These are phyloP conservation scores for Larix kaempferi DNA, from an alignment of 75 land plant genomes.

Conservation along the genomic window DNA sequence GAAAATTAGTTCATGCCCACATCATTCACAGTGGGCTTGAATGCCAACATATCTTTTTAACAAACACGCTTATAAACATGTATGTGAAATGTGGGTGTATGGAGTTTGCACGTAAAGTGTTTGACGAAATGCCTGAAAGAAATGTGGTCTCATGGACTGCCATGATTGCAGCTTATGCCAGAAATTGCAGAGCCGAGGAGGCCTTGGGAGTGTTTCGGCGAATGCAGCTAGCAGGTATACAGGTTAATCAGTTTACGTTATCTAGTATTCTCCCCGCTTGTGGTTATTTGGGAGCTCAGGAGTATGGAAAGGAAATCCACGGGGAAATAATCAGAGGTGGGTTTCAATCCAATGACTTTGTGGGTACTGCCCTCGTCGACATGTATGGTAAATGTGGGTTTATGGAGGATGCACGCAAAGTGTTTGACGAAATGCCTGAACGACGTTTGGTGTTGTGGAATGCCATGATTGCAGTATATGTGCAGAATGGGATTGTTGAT, in stretches of 20 bases:
- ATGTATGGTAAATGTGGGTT: slow-evolving; percentile 11
- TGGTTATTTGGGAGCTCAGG: background rate
- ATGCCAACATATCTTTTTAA: slow-evolving; percentile 39
- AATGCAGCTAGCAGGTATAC: too few species aligned
- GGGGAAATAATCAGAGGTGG: background rate
- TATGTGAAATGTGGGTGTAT: slow-evolving; percentile 49
- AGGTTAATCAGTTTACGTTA: too few species aligned
- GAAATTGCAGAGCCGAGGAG: slow-evolving; percentile 44
- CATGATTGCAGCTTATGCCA: slow-evolving; percentile 66
- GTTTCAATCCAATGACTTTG: background rate
- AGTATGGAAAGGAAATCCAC: slow-evolving; percentile 6
- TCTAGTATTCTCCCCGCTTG: background rate
- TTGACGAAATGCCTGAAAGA: slow-evolving; percentile 38
- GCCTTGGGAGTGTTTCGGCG: slow-evolving; percentile 32
- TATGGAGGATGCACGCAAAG: slow-evolving; percentile 12
- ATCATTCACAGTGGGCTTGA: slow-evolving; percentile 25
- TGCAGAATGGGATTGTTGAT: background rate
- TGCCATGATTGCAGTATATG: slow-evolving; percentile 13
- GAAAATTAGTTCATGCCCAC: slow-evolving; percentile 47
- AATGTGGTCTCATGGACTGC: slow-evolving; percentile 61
- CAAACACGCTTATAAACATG: slow-evolving; percentile 51
- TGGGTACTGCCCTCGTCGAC: slow-evolving; percentile 4
- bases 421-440: slow-evolving; percentile 9
- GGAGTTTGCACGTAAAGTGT: slow-evolving; percentile 33
- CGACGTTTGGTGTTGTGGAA: slow-evolving; percentile 6